These are phyloP conservation scores for Liriodendron chinense DNA, from an alignment of 164 flowering plant genomes.

Conservation along the genomic window DNA sequence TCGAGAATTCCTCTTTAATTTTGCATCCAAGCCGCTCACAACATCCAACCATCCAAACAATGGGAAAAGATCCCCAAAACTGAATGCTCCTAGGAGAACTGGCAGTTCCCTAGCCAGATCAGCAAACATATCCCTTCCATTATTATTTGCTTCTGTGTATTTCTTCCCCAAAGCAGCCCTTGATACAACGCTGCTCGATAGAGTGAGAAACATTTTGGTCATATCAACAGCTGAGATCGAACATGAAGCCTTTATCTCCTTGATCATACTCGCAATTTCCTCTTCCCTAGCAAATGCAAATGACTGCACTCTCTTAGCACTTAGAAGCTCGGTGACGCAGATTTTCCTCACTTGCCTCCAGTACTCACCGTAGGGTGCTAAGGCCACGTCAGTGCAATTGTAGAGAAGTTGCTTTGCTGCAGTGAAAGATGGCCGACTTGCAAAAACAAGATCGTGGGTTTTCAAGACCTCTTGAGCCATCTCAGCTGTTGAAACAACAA, in stretches of 20 bases:
- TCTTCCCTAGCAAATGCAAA: not conserved
- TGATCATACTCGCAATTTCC: not conserved
- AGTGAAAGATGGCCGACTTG: not conserved
- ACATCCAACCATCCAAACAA: not conserved
- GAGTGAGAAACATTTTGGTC: not conserved
- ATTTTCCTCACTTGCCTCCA: not conserved
- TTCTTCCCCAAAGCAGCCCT: constrained; percentile 7
- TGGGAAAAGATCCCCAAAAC: not conserved
- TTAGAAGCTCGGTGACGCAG: not conserved
- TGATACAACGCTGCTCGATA: not conserved
- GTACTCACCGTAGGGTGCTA: not conserved
- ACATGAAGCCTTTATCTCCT: not conserved
- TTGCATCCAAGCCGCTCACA: not conserved
- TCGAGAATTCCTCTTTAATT: not conserved
- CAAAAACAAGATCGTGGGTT: not conserved
- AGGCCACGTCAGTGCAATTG: not conserved
- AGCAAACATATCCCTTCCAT: not conserved
- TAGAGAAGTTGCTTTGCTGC: not conserved
- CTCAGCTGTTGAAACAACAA: not conserved
- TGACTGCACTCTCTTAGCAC: constrained; percentile 3
- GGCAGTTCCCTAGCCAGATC: not conserved
- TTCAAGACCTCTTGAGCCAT: not conserved
- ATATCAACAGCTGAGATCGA: not conserved
- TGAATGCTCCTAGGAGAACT: not conserved
- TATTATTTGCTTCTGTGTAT: not conserved